A percentile compares a stretch with the other conserved stretches of the same genome.
phyloP scores from a whole-genome alignment of 2,329 filamentous ascomycete species.

The Ophiocordyceps camponoti-floridani region DNA sequence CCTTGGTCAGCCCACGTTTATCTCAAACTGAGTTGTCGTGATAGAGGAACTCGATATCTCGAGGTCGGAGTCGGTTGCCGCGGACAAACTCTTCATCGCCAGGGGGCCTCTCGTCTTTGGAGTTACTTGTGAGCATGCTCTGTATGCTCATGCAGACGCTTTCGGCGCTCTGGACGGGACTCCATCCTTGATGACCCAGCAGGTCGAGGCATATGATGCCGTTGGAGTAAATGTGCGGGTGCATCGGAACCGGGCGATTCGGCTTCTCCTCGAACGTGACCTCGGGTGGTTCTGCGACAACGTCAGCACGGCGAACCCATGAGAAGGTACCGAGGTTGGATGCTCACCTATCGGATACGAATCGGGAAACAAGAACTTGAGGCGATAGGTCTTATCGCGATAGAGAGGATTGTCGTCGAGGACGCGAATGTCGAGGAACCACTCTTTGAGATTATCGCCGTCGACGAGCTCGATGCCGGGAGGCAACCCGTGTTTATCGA shows the following conservation, averaged over 20 bases:
- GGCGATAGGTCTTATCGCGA: slow-evolving; percentile 55
- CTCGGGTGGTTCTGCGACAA: slow-evolving; percentile 64
- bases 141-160: slow-evolving; percentile 94
- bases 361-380: slow-evolving; percentile 72
- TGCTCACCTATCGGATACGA: slow-evolving; percentile 74
- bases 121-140: slow-evolving; percentile 94
- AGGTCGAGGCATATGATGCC: slow-evolving; percentile 97
- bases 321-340: background rate
- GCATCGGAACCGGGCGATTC: slow-evolving; percentile 64
- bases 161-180: slow-evolving; percentile 90
- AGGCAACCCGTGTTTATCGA: slow-evolving; percentile 34
- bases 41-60: slow-evolving; percentile 86
- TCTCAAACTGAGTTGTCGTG: slow-evolving; percentile 64
- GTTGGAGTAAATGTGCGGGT: slow-evolving; percentile 96
- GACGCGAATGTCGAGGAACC: slow-evolving; percentile 82
- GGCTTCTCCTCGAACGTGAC: slow-evolving; percentile 63
- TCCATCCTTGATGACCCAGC: slow-evolving; percentile 78
- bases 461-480: slow-evolving; percentile 67
- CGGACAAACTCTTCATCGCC: slow-evolving; percentile 82
- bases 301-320: background rate
- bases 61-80: slow-evolving; percentile 59
- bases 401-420: slow-evolving; percentile 86
- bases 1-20: background rate
- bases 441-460: slow-evolving; percentile 55
- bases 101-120: slow-evolving; percentile 73